Evolutionary conservation across 805 yeast genomes (phyloP), one percentile per base, ranked within the genome.

Genomic region (Barnettozyma pratensis): DNA sequence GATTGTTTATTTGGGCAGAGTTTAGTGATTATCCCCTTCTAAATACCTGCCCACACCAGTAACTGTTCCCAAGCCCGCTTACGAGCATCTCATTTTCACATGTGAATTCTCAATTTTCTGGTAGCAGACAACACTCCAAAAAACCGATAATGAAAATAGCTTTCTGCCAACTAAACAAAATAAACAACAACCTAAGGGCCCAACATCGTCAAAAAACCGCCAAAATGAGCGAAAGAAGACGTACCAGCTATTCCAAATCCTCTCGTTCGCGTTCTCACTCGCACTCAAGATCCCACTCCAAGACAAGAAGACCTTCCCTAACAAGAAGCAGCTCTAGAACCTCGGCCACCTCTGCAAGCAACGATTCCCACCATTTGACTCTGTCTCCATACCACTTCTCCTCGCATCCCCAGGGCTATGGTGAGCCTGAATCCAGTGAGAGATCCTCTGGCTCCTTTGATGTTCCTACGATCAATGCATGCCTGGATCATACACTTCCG

Each of bases 401-500:
- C 39, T 12, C 39, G n/a, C 49, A 45, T 19, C 46, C 46, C 5
- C 31, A 39, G 39, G 19, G 42, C 45, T 19, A 44, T 51, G 28
- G 39, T 31, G 31, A 14, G 5, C 39, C 35, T 6, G 43, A 32
- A 14, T 39, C 9, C 6, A 34, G 27, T 3, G 47, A 45, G 10
- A 5, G 12, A 19, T n/a, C 28, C 12, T 4, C 11, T 2, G 25
- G 28, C 8, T 6, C 42, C 6, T n/a, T n/a, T 26, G 64, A 58
- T 25, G 78, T 65, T 59, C 85, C 66, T 42, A 77, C 62, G 37
- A 77, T 83, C 6, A 74, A 75, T 41, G 85, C 81, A 10, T 71
- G 70, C 3, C 68, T 91, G 42, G 97, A 91, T 64, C 83, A 87
- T 59, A 68, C 85, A 1, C 72, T 91, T 49, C 97, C 97, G 0